Evolutionary conservation across 2,329 filamentous ascomycete genomes (phyloP).

Genomic region (Alternaria sp.): DNA sequence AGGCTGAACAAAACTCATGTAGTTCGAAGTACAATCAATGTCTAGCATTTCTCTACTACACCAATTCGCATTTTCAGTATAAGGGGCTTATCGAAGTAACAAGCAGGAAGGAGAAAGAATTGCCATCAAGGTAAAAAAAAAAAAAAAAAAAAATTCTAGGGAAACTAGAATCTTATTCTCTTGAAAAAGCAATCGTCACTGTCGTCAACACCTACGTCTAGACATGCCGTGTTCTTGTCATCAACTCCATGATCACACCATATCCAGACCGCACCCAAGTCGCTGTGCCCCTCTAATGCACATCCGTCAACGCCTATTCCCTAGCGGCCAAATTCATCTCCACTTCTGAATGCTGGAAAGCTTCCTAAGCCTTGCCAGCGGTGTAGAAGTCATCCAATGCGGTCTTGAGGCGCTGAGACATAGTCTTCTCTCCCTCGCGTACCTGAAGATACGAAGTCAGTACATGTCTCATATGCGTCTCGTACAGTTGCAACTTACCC

Average conservation of each 20-base stretch:
- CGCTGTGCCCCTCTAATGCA: conserved; percentile 4
- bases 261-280: conserved; percentile 9
- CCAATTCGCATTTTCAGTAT: background rate
- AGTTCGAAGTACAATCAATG: too few relatives aligned
- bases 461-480: background rate
- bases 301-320: conserved; percentile 30
- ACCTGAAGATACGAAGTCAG: conserved; percentile 74
- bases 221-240: background rate
- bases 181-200: background rate
- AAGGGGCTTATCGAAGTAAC: background rate
- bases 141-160: too few relatives aligned
- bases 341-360: background rate
- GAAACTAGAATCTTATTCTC: background rate
- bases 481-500: background rate
- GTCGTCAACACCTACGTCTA: background rate
- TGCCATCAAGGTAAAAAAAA: background rate
- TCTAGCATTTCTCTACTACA: too few relatives aligned
- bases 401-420: conserved; percentile 76
- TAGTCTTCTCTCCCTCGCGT: conserved; percentile 96
- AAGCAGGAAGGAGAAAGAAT: background rate
- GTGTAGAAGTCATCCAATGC: conserved; percentile 94
- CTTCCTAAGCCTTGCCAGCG: conserved; percentile 73
- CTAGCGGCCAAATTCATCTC: background rate
- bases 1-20: too few relatives aligned
- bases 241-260: background rate